Percentiles rank a stretch among this genome's conserved stretches.
These are phyloP conservation scores for Macrophomina tecta DNA, from an alignment of 2,329 filamentous ascomycete genomes.

Conservation along the genomic window DNA sequence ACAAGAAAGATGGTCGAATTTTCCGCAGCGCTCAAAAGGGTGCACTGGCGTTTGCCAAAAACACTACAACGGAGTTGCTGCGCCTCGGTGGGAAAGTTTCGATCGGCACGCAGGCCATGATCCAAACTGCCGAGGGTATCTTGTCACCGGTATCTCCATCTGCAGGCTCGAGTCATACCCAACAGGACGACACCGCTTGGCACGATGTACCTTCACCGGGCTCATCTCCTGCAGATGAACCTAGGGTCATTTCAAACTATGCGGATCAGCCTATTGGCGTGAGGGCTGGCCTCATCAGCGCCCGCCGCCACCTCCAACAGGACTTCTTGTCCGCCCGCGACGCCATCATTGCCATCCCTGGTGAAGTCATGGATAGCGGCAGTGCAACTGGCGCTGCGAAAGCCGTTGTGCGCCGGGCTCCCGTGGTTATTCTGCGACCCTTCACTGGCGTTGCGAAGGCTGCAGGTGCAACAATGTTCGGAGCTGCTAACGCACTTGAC, in stretches of 20 bases:
- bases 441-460: slow-evolving; percentile 90
- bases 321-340: slow-evolving; percentile 88
- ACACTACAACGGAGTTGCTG: slow-evolving; percentile 91
- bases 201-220: slow-evolving; percentile 61
- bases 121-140: slow-evolving; percentile 86
- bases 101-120: slow-evolving; percentile 90
- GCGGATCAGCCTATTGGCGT: slow-evolving; percentile 93
- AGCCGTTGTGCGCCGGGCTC: slow-evolving; percentile 79
- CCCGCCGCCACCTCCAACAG: slow-evolving; percentile 80
- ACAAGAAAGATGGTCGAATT: slow-evolving; percentile 90
- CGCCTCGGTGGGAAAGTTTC: slow-evolving; percentile 93
- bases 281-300: slow-evolving; percentile 81
- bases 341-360: slow-evolving; percentile 92
- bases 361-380: slow-evolving; percentile 85
- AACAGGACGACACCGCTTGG: slow-evolving; percentile 46
- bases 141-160: slow-evolving; percentile 52
- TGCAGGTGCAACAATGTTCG: slow-evolving; percentile 86
- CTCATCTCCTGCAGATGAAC: slow-evolving; percentile 62
- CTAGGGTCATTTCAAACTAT: slow-evolving; percentile 85
- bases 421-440: slow-evolving; percentile 90
- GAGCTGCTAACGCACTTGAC: slow-evolving; percentile 91
- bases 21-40: slow-evolving; percentile 93
- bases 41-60: slow-evolving; percentile 85
- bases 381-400: slow-evolving; percentile 80
- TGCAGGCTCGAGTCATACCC: slow-evolving; percentile 6